Evolutionary conservation across 1,284 basidiomycete species (phyloP), one percentile per base, ranked within the genome.

Genomic region (Schizopora paradoxa): DNA sequence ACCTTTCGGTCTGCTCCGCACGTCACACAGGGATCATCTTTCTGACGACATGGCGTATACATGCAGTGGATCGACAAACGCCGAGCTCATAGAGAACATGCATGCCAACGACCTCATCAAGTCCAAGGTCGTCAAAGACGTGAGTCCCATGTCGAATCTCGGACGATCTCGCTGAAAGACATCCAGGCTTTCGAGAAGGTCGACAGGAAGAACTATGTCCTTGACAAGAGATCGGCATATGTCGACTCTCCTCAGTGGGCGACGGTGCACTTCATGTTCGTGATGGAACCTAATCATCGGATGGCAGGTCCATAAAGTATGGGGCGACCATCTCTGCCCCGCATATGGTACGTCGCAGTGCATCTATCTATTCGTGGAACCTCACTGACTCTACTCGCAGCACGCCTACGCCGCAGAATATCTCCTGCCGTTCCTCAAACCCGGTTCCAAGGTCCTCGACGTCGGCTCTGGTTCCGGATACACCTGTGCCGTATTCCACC

Each of bases 251-350:
- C 91, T 13, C 85, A 89, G 80, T 84, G 56, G 58, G 66, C 66
- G 43, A 41, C 44, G n/a, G n/a, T n/a, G n/a, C 34, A 31, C 21
- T 41, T 27, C 31, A 32, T 22, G n/a, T n/a, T 36, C 22, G 32
- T 14, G 19, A 26, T 40, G 42, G 18, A 8, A 13, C 27, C 5
- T 19, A 25, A 38, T 40, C 43, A 16, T 32, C 27, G 16, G 41
- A 8, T 11, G 33, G 34, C 56, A 90, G 86, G 61, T 56, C 72
- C 6, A 93, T 91, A 43, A 85, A 85, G 2, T 73, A 84, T 54
- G 82, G 78, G 10, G 91, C 91, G 16, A 95, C 91, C 0, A 93
- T 94, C 51, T 87, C 84, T 38, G 92, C 91, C 0, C 91, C 91
- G 2, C 91, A 94, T 61, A 94, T 92, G 89, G 86, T 84, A 32